Evolutionary conservation across 768 basidiomycete genomes (phyloP).

Genomic region (Lepiota subincarnata): DNA sequence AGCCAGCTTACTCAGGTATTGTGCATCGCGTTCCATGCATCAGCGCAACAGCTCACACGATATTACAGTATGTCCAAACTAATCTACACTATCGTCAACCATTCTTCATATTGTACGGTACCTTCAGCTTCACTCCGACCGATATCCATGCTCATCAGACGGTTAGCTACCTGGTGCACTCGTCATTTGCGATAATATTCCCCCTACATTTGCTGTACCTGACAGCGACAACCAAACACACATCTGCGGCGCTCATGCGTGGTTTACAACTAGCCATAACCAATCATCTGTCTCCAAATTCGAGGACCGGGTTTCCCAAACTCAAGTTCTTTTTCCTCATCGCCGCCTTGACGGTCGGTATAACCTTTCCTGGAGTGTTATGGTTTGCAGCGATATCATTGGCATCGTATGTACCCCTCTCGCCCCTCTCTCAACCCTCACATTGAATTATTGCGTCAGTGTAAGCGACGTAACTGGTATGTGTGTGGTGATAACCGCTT

Average conservation of each 20-base stretch:
- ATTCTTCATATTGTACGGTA: constrained; percentile 78
- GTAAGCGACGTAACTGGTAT: constrained; percentile 76
- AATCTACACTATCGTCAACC: constrained; percentile 78
- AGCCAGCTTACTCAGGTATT: constrained; percentile 71
- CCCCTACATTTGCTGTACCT: constrained; percentile 79
- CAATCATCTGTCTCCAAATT: constrained; percentile 36
- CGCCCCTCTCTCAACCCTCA: constrained; percentile 6
- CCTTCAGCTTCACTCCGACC: neutral
- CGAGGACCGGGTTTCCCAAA: constrained; percentile 31
- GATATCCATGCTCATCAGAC: neutral
- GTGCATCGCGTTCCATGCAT: constrained; percentile 12
- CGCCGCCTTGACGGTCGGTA: constrained; percentile 46
- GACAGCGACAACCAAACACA: constrained; percentile 40
- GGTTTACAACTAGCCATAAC: constrained; percentile 51
- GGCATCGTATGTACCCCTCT: constrained; percentile 56
- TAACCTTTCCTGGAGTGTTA: constrained; percentile 61
- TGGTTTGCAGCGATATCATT: constrained; percentile 75
- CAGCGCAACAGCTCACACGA: constrained; percentile 3
- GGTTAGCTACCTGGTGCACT: constrained; percentile 82
- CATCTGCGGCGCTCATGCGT: constrained; percentile 44
- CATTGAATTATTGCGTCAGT: constrained; percentile 30
- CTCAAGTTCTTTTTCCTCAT: constrained; percentile 34
- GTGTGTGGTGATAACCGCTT: constrained; percentile 14
- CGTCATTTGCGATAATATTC: constrained; percentile 71
- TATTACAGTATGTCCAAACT: constrained; percentile 70